These are phyloP conservation scores for Thelonectria blattea DNA, from an alignment of 2,329 filamentous ascomycete species.

Conservation along the genomic window DNA sequence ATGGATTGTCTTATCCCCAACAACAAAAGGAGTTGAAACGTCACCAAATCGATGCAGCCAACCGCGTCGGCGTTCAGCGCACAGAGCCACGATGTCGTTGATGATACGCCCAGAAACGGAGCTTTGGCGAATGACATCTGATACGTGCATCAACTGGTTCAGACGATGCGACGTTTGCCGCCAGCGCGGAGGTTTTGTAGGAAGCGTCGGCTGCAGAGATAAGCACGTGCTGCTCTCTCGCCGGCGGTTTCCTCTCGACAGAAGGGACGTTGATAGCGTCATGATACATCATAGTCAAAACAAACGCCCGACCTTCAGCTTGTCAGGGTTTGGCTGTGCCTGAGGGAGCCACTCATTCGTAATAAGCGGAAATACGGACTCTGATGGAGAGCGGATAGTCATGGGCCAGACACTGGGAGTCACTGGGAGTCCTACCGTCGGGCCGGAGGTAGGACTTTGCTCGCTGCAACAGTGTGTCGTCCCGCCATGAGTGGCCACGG, in stretches of 20 bases:
- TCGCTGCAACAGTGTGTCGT: neutral
- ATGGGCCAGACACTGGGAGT: neutral
- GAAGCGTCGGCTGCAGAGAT: constrained; percentile 15
- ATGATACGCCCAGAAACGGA: constrained; percentile 3
- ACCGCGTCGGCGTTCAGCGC: neutral
- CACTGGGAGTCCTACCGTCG: constrained; percentile 15
- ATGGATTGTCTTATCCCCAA: neutral
- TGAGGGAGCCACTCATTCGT: constrained; percentile 13
- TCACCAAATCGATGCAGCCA: neutral
- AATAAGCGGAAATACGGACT: constrained; percentile 7
- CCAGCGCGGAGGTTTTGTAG: constrained; percentile 12
- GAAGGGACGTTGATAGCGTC: neutral
- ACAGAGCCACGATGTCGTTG: neutral
- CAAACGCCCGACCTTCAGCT: constrained; percentile 9
- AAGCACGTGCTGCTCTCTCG: constrained; percentile 23
- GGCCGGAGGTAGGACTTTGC: constrained; percentile 19
- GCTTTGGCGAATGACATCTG: constrained; percentile 15
- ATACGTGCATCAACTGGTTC: constrained; percentile 13
- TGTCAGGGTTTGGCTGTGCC: constrained; percentile 11
- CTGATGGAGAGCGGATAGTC: neutral
- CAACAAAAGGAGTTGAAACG: neutral
- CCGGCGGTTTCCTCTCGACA: neutral
- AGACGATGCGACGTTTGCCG: constrained; percentile 2
- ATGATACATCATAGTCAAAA: neutral
- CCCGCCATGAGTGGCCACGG: neutral